Evolutionary conservation across 2,329 filamentous ascomycete genomes (phyloP), one percentile per base, ranked within the genome.

Genomic region (Aspergillus jensenii): DNA sequence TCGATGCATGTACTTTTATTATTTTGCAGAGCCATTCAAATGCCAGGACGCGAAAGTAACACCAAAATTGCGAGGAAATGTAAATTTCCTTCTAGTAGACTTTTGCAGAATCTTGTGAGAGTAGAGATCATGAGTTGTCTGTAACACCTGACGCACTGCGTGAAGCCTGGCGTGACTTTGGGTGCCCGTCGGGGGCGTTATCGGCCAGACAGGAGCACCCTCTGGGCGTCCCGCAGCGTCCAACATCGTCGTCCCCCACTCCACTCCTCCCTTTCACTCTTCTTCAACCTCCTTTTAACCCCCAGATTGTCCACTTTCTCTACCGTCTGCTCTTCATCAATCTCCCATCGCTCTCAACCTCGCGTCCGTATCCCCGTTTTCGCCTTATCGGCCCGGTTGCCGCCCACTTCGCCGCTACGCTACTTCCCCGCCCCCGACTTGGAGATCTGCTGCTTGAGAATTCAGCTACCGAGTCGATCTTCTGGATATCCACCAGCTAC

Each of bases 401-500:
- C 55, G 31, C 59, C 25, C 49, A 57, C 56, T 3, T 25, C 19
- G 41, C 46, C 59, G 48, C 39, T 41, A 12, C 45, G 58, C 58
- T 62, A 54, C 63, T 69, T 69, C 69, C 68, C 69, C 69, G 67
- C 69, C 65, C 40, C 65, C 51, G 64, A 61, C 58, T 63, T 65
- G 55, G 61, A 64, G 61, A 64, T 63, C 54, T 57, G 56, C 46
- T 61, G 54, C 44, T 27, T 25, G 23, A 46, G 47, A 23, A 55
- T 59, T 52, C 57, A 49, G 59, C 62, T 57, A 62, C 60, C 55
- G 64, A 62, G 64, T 62, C 61, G 52, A 47, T 37, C 41, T 49
- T 39, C 33, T 45, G 19, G 4, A 9, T 17, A 12, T 4, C 12
- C 43, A 27, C 23, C 17, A 11, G 23, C 35, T 27, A 12, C 51